phyloP scores from a whole-genome alignment of 768 basidiomycete genomes.

The Termitomyces sp. region DNA sequence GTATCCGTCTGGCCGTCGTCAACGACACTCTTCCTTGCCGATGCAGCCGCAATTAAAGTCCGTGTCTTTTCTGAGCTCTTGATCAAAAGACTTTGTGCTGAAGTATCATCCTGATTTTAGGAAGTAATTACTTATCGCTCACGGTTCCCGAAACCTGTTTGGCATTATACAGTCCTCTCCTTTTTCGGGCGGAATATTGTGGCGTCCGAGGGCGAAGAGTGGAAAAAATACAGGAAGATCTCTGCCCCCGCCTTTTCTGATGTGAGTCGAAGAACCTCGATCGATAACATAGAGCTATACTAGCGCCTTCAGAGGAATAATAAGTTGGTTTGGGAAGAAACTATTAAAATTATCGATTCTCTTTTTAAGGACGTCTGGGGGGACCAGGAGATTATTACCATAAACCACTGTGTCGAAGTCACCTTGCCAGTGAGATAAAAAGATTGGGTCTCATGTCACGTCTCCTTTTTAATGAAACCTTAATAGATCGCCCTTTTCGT shows the following conservation, averaged over 20 bases:
- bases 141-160: constrained; percentile 55
- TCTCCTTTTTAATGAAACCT: constrained; percentile 7
- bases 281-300: not conserved
- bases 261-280: constrained; percentile 24
- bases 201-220: constrained; percentile 59
- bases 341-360: constrained; percentile 36
- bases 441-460: not conserved
- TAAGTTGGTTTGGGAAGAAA: constrained; percentile 47
- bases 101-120: constrained; percentile 23
- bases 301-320: constrained; percentile 35
- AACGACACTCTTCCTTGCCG: constrained; percentile 29
- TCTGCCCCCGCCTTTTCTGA: constrained; percentile 65
- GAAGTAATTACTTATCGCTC: constrained; percentile 46
- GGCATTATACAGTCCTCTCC: constrained; percentile 39
- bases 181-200: constrained; percentile 63
- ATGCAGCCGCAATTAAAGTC: constrained; percentile 40
- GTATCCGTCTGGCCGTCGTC: constrained; percentile 22
- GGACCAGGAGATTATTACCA: constrained; percentile 30
- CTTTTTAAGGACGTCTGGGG: constrained; percentile 49
- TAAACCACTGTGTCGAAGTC: constrained; percentile 47
- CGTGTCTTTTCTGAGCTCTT: not conserved
- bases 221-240: constrained; percentile 64
- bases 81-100: not conserved
- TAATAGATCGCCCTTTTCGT: constrained; percentile 51
- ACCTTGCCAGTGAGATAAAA: constrained; percentile 44